Percentiles rank a stretch among this genome's conserved stretches.
Evolutionary conservation across 257 asterid genomes (phyloP).

Genomic region (Apocynum venetum): DNA sequence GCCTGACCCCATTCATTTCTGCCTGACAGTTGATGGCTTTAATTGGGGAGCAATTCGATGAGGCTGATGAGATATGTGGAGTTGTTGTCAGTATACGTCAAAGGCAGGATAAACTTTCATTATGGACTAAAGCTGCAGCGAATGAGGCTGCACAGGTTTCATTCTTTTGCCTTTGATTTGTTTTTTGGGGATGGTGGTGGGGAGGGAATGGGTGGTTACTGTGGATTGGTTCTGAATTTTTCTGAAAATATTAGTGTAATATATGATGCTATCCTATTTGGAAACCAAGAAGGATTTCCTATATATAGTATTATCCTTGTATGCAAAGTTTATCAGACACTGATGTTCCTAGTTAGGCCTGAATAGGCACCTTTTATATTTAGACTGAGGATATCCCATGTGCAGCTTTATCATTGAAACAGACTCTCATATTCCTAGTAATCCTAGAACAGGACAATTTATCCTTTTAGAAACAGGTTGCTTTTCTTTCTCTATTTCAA

Average conservation of each 20-base stretch:
- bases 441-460: not conserved
- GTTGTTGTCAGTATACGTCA: constrained; percentile 80
- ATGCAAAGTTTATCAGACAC: not conserved
- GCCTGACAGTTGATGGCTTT: constrained; percentile 58
- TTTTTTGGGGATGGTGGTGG: not conserved
- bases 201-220: not conserved
- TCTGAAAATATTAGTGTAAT: not conserved
- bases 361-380: not conserved
- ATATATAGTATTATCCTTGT: not conserved
- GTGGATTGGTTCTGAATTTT: not conserved
- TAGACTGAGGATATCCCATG: not conserved
- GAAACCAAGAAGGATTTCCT: not conserved
- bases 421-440: not conserved
- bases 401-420: not conserved
- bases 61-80: constrained; percentile 76
- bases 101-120: constrained; percentile 73
- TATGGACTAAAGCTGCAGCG: constrained; percentile 91
- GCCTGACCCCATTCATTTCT: constrained; percentile 3
- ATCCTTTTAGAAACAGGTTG: not conserved
- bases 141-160: constrained; percentile 91
- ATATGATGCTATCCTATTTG: not conserved
- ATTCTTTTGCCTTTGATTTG: not conserved
- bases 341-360: not conserved
- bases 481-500: not conserved
- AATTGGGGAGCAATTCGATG: constrained; percentile 78